A percentile compares a stretch with the other conserved stretches of the same genome.
phyloP scores from a whole-genome alignment of 2,329 filamentous ascomycete genomes.

The Graphilbum sp. region DNA sequence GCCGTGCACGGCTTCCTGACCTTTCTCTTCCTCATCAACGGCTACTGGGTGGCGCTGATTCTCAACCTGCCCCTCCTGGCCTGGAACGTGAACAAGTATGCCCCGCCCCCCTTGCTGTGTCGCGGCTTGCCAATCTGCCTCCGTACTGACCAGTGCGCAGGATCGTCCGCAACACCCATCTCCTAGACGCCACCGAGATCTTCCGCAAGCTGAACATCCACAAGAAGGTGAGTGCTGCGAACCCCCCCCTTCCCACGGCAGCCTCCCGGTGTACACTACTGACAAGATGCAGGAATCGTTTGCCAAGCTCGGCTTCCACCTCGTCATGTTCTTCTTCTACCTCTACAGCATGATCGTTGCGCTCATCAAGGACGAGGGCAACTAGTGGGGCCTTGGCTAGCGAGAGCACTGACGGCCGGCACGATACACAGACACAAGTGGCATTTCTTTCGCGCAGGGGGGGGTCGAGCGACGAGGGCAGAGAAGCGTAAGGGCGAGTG shows the following conservation, averaged over 20 bases:
- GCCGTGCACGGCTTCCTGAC: slow-evolving; percentile 94
- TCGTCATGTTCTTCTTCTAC: slow-evolving; percentile 99
- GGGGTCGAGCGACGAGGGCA: too few species aligned
- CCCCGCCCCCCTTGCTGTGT: slow-evolving; percentile 10
- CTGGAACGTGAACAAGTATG: slow-evolving; percentile 97
- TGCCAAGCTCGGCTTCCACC: slow-evolving; percentile 95
- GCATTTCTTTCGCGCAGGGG: too few species aligned
- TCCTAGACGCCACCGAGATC: slow-evolving; percentile 95
- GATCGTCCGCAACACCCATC: slow-evolving; percentile 92
- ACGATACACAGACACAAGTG: too few species aligned
- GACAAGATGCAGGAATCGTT: slow-evolving; percentile 99
- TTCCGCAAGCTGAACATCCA: slow-evolving; percentile 98
- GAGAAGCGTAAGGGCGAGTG: too few species aligned
- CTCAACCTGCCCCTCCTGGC: slow-evolving; percentile 83
- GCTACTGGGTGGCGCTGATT: slow-evolving; percentile 89
- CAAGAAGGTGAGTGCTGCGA: slow-evolving; percentile 70
- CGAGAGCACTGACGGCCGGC: too few species aligned
- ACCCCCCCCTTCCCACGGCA: too few species aligned
- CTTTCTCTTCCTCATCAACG: slow-evolving; percentile 92
- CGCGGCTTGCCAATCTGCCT: background rate
- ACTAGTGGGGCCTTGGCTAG: slow-evolving; percentile 38
- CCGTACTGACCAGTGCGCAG: slow-evolving; percentile 30
- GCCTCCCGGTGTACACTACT: too few species aligned
- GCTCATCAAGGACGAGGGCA: slow-evolving; percentile 84
- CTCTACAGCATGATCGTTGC: slow-evolving; percentile 98